Evolutionary conservation across 257 asterid genomes (phyloP).

Genomic region (Solanum ahanhuiri): DNA sequence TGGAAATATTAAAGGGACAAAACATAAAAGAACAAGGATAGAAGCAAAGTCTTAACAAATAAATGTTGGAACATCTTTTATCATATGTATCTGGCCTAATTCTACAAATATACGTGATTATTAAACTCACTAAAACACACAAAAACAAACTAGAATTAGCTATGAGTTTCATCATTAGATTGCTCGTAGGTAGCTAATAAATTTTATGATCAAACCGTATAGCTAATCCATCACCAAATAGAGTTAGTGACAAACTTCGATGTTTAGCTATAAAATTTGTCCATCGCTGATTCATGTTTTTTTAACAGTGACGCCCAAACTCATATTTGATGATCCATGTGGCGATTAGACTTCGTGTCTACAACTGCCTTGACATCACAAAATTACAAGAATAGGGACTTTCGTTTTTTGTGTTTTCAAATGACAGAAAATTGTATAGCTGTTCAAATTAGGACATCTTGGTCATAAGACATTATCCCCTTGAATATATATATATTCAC

Average conservation of each 20-base stretch:
- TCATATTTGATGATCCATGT: too few relatives aligned
- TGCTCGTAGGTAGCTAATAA: neutral
- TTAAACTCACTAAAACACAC: neutral
- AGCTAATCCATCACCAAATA: too few relatives aligned
- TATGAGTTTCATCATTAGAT: neutral
- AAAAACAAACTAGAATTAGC: neutral
- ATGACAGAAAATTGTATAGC: neutral
- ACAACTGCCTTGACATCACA: neutral
- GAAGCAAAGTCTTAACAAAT: neutral
- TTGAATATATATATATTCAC: neutral
- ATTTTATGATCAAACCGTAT: too few relatives aligned
- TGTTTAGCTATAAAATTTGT: neutral
- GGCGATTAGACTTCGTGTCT: too few relatives aligned
- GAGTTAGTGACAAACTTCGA: too few relatives aligned
- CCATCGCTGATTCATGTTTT: neutral
- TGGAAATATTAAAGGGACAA: neutral
- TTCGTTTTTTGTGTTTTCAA: neutral
- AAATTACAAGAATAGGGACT: neutral
- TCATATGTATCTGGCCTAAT: neutral
- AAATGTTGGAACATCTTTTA: neutral
- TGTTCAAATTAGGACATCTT: neutral
- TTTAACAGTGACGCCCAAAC: neutral
- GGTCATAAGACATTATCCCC: neutral
- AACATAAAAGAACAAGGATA: neutral
- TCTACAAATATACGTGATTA: neutral